phyloP scores from a whole-genome alignment of 2,329 filamentous ascomycete species.

The Penicillium sp. region DNA sequence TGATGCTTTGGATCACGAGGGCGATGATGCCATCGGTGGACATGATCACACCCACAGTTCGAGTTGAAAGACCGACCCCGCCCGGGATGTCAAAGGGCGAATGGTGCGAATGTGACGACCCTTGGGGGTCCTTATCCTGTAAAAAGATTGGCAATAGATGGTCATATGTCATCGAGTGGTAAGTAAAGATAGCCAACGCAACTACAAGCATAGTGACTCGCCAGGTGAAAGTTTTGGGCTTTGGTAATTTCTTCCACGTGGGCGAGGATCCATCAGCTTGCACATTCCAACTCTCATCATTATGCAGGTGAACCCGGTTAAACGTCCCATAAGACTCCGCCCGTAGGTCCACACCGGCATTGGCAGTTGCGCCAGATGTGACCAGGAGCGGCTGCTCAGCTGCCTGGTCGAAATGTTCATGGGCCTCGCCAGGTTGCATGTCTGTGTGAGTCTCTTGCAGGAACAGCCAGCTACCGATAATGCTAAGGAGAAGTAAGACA shows the following conservation, averaged over 20 bases:
- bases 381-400: constrained; percentile 73
- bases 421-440: constrained; percentile 57
- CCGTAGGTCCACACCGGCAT: constrained; percentile 69
- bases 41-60: constrained; percentile 66
- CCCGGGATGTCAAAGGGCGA: constrained; percentile 58
- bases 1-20: constrained; percentile 67
- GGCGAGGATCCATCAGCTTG: constrained; percentile 46
- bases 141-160: constrained; percentile 90
- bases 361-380: constrained; percentile 70
- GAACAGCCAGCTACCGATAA: constrained; percentile 74
- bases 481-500: constrained; percentile 70
- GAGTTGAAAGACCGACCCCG: constrained; percentile 63
- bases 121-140: constrained; percentile 60
- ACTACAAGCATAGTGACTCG: constrained; percentile 72
- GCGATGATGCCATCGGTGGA: constrained; percentile 69
- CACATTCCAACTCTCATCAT: constrained; percentile 53
- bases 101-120: constrained; percentile 23
- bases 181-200: constrained; percentile 86
- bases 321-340: constrained; percentile 80
- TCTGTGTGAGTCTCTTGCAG: constrained; percentile 88
- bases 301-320: constrained; percentile 54
- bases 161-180: constrained; percentile 94
- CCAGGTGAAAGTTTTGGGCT: constrained; percentile 55
- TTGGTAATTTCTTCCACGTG: constrained; percentile 37
- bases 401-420: constrained; percentile 40